Conservation (phyloP, 345 rosid species). For the Iberis pinnata region DNA sequence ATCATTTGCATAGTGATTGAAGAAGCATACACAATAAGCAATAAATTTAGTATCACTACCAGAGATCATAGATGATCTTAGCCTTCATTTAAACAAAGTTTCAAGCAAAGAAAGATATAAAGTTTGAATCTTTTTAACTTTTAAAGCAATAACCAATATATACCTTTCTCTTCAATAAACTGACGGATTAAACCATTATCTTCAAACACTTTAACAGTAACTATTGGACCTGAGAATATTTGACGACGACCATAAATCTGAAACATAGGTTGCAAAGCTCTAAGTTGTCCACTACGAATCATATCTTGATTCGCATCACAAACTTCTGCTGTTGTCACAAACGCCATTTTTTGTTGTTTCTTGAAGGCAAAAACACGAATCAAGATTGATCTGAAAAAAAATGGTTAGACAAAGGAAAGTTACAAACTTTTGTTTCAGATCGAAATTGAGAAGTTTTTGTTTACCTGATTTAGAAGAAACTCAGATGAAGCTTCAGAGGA, state of each 20-base stretch:
- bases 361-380: slow-evolving; percentile 4
- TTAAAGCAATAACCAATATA: too few species aligned
- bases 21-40: too few species aligned
- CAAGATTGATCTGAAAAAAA: neutral
- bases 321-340: slow-evolving; percentile 78
- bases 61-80: too few species aligned
- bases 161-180: slow-evolving; percentile 74
- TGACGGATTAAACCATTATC: slow-evolving; percentile 76
- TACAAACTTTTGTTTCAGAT: neutral
- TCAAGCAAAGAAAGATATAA: neutral
- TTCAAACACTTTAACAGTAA: slow-evolving; percentile 74
- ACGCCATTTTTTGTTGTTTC: slow-evolving; percentile 41
- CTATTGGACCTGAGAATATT: slow-evolving; percentile 63
- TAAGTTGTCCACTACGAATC: slow-evolving; percentile 60
- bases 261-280: slow-evolving; percentile 65
- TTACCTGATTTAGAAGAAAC: slow-evolving; percentile 23
- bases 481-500: slow-evolving; percentile 12
- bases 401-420: neutral
- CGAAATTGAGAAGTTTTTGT: neutral
- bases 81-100: neutral
- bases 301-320: slow-evolving; percentile 81
- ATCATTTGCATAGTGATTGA: too few species aligned
- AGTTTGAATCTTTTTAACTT: neutral
- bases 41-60: too few species aligned
- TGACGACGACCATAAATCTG: slow-evolving; percentile 73